Evolutionary conservation across 2,329 filamentous ascomycete species (phyloP), one percentile per base, ranked within the genome.

Genomic region (Chaetomiaceae sp.): DNA sequence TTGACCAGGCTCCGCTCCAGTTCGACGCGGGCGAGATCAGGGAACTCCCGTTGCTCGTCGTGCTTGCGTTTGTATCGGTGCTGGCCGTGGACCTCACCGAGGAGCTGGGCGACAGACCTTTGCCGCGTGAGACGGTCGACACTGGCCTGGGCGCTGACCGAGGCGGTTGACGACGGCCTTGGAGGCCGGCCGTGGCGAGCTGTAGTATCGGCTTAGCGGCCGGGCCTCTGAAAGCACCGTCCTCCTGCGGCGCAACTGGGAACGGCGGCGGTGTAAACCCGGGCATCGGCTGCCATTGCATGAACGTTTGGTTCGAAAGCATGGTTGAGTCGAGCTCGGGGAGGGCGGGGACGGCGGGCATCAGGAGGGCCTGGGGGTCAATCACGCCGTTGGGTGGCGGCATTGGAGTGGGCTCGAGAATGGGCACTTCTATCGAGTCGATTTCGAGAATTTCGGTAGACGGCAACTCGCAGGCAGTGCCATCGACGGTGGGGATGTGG

Each of bases 401-500:
- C 33, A 45, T 23, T 19, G 55, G 14, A 3, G 47, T 14, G 36
- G 53, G 31, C 48, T 50, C 22, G 45, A 54, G 9, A 20, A 43
- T 15, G 40, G 42, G 17, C 27, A 78, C 64, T 56, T 78, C 73
- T 42, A 63, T 67, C 4, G 78, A 79, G 63, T 79, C 78, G 55
- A 80, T 73, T 60, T 81, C 79, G 54, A 77, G 67, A 42, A 81
- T 78, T 64, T 78, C 76, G 45, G 68, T 76, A 6, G 75, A 72
- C 17, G 71, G 73, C 15, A 81, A 67, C 63, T 81, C 79, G 47
- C 68, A 66, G 25, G 58, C 46, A 22, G 37, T 37, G 39, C 31
- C 49, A n/a, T 42, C 34, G 51, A 47, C 29, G 42, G 42, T 54
- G 61, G 51, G 60, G 55, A 55, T 66, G 45, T 66, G 64, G 52